These are phyloP conservation scores for Leccinum fallax DNA, from an alignment of 1,284 basidiomycete species.

Conservation along the genomic window DNA sequence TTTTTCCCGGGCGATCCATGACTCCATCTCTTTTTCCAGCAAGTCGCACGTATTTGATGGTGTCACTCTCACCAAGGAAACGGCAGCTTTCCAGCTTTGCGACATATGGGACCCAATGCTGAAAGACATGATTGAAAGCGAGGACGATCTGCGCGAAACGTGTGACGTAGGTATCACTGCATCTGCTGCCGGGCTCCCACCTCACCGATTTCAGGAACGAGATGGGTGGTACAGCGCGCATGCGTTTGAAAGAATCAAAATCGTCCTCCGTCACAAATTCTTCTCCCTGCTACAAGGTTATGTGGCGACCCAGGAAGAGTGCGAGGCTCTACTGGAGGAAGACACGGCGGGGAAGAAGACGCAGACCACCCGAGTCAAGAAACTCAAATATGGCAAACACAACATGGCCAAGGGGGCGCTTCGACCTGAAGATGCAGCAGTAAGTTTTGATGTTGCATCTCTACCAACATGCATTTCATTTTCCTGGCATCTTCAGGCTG, in stretches of 20 bases:
- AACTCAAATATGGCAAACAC: slow-evolving; percentile 66
- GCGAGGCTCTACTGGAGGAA: slow-evolving; percentile 58
- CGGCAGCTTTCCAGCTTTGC: slow-evolving; percentile 90
- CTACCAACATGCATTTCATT: neutral
- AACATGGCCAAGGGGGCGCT: slow-evolving; percentile 85
- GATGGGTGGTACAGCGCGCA: slow-evolving; percentile 85
- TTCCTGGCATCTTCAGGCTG: slow-evolving; percentile 41
- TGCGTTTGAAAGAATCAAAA: slow-evolving; percentile 80
- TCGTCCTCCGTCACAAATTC: slow-evolving; percentile 85
- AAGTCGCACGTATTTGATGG: slow-evolving; percentile 92
- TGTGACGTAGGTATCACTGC: slow-evolving; percentile 62
- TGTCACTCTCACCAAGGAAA: slow-evolving; percentile 71
- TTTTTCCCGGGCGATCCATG: slow-evolving; percentile 1
- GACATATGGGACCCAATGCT: slow-evolving; percentile 89
- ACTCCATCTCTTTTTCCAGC: slow-evolving; percentile 29
- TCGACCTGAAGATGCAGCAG: slow-evolving; percentile 78
- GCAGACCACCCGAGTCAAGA: slow-evolving; percentile 43
- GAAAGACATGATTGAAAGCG: slow-evolving; percentile 75
- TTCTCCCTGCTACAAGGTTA: slow-evolving; percentile 80
- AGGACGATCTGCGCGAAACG: slow-evolving; percentile 62
- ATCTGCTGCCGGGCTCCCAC: neutral
- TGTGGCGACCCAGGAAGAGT: slow-evolving; percentile 70
- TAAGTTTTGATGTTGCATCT: slow-evolving; percentile 36
- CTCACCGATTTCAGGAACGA: slow-evolving; percentile 52
- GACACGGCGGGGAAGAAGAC: slow-evolving; percentile 48